Conservation (phyloP, 495 filamentous ascomycete species). For the Durotheca rogersii region DNA sequence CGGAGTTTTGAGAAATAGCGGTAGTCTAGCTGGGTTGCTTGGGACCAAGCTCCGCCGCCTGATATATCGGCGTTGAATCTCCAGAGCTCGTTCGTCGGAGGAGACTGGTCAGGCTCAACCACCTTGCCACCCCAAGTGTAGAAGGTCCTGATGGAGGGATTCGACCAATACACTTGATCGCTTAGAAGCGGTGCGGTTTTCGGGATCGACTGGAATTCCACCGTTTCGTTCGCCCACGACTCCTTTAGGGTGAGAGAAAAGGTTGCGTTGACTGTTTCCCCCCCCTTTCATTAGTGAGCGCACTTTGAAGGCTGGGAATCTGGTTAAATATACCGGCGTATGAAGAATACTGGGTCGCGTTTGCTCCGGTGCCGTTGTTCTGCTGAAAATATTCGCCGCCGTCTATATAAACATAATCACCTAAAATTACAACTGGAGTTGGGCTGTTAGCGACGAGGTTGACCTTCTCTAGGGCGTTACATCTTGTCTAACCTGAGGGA, state of each 20-base stretch:
- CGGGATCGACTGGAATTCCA: constrained; percentile 30
- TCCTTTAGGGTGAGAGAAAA: constrained; percentile 40
- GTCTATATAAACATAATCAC: constrained; percentile 35
- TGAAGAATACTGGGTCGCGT: constrained; percentile 21
- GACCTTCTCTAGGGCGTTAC: neutral
- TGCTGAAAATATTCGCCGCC: constrained; percentile 34
- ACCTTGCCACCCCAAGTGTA: constrained; percentile 42
- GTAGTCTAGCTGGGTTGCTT: constrained; percentile 29
- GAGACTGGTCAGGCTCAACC: constrained; percentile 10
- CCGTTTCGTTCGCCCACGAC: constrained; percentile 38
- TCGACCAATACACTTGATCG: constrained; percentile 35
- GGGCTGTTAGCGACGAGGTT: constrained; percentile 18
- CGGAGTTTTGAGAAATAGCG: constrained; percentile 23
- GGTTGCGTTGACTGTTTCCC: constrained; percentile 37
- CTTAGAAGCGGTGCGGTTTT: constrained; percentile 25
- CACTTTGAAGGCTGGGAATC: neutral
- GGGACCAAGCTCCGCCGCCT: constrained; percentile 40
- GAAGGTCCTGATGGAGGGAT: constrained; percentile 26
- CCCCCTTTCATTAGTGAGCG: constrained; percentile 9
- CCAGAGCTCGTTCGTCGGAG: constrained; percentile 32
- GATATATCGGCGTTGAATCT: constrained; percentile 37
- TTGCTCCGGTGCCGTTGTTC: constrained; percentile 19
- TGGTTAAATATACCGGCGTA: constrained; percentile 18
- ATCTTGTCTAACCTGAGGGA: constrained; percentile 23
- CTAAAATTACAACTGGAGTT: constrained; percentile 25